Evolutionary conservation across 2,329 filamentous ascomycete genomes (phyloP).

Genomic region (Aspergillus japonicus): DNA sequence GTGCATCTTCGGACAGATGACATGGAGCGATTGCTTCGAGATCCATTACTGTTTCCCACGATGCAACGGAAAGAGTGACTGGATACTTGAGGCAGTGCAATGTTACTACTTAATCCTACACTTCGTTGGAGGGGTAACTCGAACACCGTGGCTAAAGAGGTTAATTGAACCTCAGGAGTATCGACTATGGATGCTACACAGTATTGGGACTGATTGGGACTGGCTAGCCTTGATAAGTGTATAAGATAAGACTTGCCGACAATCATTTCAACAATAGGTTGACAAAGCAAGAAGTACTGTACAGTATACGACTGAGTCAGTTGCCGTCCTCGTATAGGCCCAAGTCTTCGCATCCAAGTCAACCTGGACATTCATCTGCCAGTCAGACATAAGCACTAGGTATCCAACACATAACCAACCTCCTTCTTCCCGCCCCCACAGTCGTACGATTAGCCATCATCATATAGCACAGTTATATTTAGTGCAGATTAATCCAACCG

Average conservation of each 20-base stretch:
- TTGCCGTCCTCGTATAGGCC: background rate
- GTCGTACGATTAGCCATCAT: background rate
- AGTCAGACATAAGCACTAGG: background rate
- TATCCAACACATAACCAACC: background rate
- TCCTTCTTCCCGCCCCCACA: background rate
- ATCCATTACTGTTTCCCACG: constrained; percentile 17
- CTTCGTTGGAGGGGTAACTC: too few species aligned
- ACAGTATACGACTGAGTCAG: too few species aligned
- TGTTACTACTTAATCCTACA: too few species aligned
- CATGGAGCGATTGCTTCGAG: constrained; percentile 22
- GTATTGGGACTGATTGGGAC: too few species aligned
- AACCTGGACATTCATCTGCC: background rate
- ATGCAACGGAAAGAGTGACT: background rate
- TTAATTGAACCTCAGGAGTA: background rate
- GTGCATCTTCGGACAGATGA: constrained; percentile 20
- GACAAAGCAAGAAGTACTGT: too few species aligned
- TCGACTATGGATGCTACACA: too few species aligned
- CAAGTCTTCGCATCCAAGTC: background rate
- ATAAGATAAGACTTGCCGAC: too few species aligned
- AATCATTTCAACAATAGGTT: too few species aligned
- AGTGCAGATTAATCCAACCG: background rate
- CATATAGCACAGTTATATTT: background rate
- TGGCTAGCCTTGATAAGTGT: too few species aligned
- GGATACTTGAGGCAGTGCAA: background rate
- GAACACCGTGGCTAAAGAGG: background rate